A percentile compares a stretch with the other conserved stretches of the same genome.
Evolutionary conservation across 23 red algal genomes (phyloP).

Genomic region (Gracilaria gracilis): DNA sequence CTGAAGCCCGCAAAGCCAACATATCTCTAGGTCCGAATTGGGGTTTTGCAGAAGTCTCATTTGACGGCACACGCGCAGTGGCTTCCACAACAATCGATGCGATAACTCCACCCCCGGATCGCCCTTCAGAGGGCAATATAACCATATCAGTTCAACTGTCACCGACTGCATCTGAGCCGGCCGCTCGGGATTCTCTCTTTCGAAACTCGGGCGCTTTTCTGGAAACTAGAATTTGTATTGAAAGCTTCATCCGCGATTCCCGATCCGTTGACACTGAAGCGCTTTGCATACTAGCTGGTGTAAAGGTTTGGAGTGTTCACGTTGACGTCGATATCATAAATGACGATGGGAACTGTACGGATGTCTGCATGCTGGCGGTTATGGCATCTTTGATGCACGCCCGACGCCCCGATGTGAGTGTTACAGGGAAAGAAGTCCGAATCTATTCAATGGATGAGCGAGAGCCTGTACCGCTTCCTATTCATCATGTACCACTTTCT

Average conservation of each 20-base stretch:
- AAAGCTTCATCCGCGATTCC: conserved; percentile 70
- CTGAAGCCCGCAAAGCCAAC: conserved; percentile 57
- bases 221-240: conserved; percentile 52
- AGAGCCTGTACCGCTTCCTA: conserved; percentile 76
- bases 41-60: conserved; percentile 68
- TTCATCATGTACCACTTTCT: conserved; percentile 76
- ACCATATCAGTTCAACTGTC: conserved; percentile 68
- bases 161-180: conserved; percentile 75
- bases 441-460: conserved; percentile 75
- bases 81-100: conserved; percentile 60
- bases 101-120: conserved; percentile 56
- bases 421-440: conserved; percentile 73
- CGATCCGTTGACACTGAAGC: conserved; percentile 80
- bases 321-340: conserved; percentile 86
- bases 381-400: conserved; percentile 84
- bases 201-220: conserved; percentile 21
- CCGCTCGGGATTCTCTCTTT: conserved; percentile 51
- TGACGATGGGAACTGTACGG: conserved; percentile 81
- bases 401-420: conserved; percentile 81
- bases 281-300: conserved; percentile 85
- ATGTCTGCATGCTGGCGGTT: conserved; percentile 74
- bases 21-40: conserved; percentile 47
- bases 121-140: conserved; percentile 72
- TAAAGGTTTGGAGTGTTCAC: conserved; percentile 80
- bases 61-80: conserved; percentile 65